Evolutionary conservation across 495 filamentous ascomycete genomes (phyloP).

Genomic region (Copromyces sp.): DNA sequence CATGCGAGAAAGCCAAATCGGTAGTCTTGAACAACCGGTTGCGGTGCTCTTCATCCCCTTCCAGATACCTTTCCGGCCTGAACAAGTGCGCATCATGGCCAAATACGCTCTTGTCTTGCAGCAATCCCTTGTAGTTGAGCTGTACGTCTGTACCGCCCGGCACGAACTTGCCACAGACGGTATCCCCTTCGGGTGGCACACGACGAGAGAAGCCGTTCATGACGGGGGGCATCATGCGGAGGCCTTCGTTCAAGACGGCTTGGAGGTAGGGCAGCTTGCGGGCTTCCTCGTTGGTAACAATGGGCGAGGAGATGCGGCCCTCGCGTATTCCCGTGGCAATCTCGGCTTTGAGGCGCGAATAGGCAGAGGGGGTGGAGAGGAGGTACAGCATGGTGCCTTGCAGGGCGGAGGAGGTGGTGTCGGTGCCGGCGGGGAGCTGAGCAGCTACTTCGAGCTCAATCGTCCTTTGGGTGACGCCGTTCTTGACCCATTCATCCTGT

Average conservation of each 20-base stretch:
- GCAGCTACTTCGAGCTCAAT: not conserved
- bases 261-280: conserved; percentile 22
- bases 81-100: conserved; percentile 37
- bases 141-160: conserved; percentile 1
- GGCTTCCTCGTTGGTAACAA: conserved; percentile 52
- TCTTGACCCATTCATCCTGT: conserved; percentile 3
- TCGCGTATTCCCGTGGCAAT: conserved; percentile 33
- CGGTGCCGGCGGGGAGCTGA: conserved; percentile 45
- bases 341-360: conserved; percentile 46
- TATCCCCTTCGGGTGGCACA: conserved; percentile 25
- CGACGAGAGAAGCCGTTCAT: conserved; percentile 9
- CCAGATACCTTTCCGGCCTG: conserved; percentile 43
- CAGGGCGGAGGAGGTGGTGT: conserved; percentile 50
- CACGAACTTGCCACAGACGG: conserved; percentile 33
- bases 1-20: conserved; percentile 6
- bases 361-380: conserved; percentile 31
- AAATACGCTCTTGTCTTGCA: conserved; percentile 29
- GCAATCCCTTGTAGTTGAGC: conserved; percentile 29
- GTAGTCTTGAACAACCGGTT: not conserved
- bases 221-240: conserved; percentile 17
- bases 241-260: conserved; percentile 21
- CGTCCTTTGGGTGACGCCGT: not conserved
- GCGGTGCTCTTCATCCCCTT: conserved; percentile 5
- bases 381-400: conserved; percentile 43
- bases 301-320: conserved; percentile 43